These are phyloP conservation scores for Dioszegia aurantiaca DNA, from an alignment of 768 basidiomycete species.

Conservation along the genomic window DNA sequence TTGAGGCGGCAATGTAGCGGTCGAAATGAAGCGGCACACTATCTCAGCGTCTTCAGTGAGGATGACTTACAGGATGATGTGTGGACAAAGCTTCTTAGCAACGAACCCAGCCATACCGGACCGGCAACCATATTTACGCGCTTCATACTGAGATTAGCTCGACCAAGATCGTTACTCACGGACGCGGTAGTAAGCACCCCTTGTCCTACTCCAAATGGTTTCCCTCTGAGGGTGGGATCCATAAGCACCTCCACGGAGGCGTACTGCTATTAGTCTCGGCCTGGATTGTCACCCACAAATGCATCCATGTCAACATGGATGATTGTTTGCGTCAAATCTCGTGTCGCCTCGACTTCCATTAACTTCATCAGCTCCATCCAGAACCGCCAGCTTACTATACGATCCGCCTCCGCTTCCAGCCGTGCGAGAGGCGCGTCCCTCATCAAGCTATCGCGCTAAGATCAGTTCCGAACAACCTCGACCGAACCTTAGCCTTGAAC, in stretches of 20 bases:
- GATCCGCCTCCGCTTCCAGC: constrained; percentile 67
- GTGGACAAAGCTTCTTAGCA: constrained; percentile 88
- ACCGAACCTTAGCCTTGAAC: constrained; percentile 59
- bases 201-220: constrained; percentile 64
- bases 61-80: constrained; percentile 62
- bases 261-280: constrained; percentile 58
- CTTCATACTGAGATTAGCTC: constrained; percentile 68
- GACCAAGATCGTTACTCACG: constrained; percentile 27
- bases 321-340: constrained; percentile 78
- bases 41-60: not conserved
- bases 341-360: constrained; percentile 65
- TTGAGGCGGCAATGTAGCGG: constrained; percentile 46
- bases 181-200: constrained; percentile 80
- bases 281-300: constrained; percentile 55
- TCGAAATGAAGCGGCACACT: constrained; percentile 36
- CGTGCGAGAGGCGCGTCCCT: constrained; percentile 54
- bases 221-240: constrained; percentile 49
- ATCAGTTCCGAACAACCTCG: constrained; percentile 50
- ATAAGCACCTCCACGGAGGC: constrained; percentile 48
- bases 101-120: constrained; percentile 98
- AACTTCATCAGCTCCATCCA: constrained; percentile 50
- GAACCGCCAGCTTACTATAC: constrained; percentile 58
- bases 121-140: constrained; percentile 81
- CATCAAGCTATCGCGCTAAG: constrained; percentile 44
- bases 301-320: constrained; percentile 97